Base-by-base conservation (phyloP, 768 basidiomycete species). In the Tylopilus vinaceipallidus region DNA sequence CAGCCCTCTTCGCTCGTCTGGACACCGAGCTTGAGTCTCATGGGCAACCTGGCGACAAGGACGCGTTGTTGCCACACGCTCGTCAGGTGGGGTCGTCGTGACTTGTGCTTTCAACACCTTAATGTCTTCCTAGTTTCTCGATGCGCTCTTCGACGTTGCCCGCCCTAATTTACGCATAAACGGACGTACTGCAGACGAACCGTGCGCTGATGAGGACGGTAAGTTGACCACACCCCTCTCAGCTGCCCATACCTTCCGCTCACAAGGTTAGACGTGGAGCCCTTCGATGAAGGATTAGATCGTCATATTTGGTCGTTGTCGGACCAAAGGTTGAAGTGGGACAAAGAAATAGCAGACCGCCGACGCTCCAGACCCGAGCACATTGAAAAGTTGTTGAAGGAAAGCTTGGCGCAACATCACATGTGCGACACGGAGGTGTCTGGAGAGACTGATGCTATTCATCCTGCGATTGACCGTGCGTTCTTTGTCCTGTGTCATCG, bases 281-380 rank as follows among this genome's bases (percentile, higher is more conserved):
- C 82, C 3, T 95, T 93, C 65, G 91, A 95, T 60, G 91, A 95
- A 67, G 82, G 81, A 2, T 78, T 95, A 27, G 92, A 95, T 63
- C 73, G 88, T 42, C 80, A 80, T 38, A 86, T 94, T 38, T 91
- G 87, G 86, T 84, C 86, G 1, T 67, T 93, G 17, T 83, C 86
- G 34, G 81, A 86, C 55, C 87, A 87, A 42, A 74, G 84, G 26
- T 69, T 91, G 44, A 78, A 84, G 55, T 90, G 82, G 82, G 83
- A 91, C 61, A 82, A 80, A 53, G 77, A 84, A 48, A 77, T 89
- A 33, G 84, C 86, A 20, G 78, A 79, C 42, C 80, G 79, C 50
- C 77, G 91, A 40, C 82, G 87, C 41, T 79, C 72, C 9, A 70
- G 75, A 35, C 92, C 91, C 0, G 60, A 56, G 17, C 75, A 82